phyloP scores from a whole-genome alignment of 2,329 filamentous ascomycete species.

The Pseudonectria buxi region DNA sequence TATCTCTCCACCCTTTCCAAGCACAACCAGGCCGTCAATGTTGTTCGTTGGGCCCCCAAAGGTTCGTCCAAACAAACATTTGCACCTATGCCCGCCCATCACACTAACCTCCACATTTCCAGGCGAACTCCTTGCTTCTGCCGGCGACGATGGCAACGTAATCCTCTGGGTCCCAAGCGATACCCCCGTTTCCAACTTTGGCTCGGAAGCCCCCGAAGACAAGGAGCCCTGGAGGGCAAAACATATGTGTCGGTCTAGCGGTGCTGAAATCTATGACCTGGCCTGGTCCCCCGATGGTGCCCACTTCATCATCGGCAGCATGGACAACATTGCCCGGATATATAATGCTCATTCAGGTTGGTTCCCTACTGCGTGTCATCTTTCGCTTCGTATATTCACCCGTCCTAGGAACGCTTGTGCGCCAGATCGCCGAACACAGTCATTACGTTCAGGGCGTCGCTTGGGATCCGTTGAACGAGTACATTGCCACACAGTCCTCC shows the following conservation, averaged over 20 bases:
- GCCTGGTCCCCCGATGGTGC: conserved; percentile 97
- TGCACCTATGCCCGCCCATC: not conserved
- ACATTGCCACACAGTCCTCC: conserved; percentile 95
- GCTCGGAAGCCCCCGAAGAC: conserved; percentile 81
- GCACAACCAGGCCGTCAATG: conserved; percentile 96
- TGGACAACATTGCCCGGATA: conserved; percentile 97
- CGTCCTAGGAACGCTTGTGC: conserved; percentile 54
- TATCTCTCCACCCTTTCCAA: conserved; percentile 89
- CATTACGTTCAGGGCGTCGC: conserved; percentile 98
- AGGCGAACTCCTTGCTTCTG: conserved; percentile 92
- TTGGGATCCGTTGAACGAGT: conserved; percentile 98
- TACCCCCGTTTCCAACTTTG: conserved; percentile 60
- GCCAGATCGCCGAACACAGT: conserved; percentile 94
- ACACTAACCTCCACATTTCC: conserved; percentile 1
- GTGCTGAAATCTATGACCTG: conserved; percentile 94
- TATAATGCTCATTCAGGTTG: conserved; percentile 88
- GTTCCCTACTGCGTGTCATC: conserved; percentile 16
- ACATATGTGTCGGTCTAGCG: conserved; percentile 93
- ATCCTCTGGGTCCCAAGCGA: conserved; percentile 93
- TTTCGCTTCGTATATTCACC: conserved; percentile 3
- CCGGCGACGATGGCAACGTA: conserved; percentile 95
- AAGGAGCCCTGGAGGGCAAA: conserved; percentile 96
- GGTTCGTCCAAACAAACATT: conserved; percentile 45
- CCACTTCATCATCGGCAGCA: conserved; percentile 97
- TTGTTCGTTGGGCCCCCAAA: conserved; percentile 91